Evolutionary conservation across 139 green algal species (phyloP).

Genomic region (Closterium sp.): DNA sequence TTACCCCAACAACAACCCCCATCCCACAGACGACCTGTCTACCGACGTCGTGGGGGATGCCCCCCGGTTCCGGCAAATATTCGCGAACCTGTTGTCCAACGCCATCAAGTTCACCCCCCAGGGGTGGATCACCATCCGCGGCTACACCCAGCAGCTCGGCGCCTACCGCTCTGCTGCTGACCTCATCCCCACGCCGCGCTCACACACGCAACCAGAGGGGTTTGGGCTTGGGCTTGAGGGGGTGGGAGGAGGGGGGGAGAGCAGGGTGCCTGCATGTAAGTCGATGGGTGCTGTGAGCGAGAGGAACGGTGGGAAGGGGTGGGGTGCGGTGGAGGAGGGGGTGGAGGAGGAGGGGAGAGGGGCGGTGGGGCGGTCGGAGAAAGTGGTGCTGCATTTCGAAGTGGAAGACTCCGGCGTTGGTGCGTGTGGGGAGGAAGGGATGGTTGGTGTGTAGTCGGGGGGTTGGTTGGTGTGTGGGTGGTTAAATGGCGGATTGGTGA

Average conservation of each 20-base stretch:
- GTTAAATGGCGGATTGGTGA: neutral
- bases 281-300: neutral
- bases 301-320: neutral
- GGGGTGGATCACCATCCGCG: slow-evolving; percentile 13
- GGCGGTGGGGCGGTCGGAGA: neutral
- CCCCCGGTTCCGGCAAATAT: slow-evolving; percentile 37
- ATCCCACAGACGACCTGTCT: slow-evolving; percentile 29
- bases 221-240: neutral
- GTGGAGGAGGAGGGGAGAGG: neutral
- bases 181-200: neutral
- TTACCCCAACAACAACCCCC: neutral
- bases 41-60: slow-evolving; percentile 20
- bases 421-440: neutral
- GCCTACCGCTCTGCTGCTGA: neutral
- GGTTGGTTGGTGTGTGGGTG: neutral
- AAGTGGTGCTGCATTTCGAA: slow-evolving; percentile 25
- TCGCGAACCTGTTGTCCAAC: slow-evolving; percentile 42
- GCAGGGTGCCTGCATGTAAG: neutral
- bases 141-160: slow-evolving; percentile 3
- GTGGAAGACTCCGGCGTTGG: slow-evolving; percentile 46
- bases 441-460: neutral
- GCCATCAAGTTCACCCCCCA: slow-evolving; percentile 31
- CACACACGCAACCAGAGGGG: neutral
- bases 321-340: neutral
- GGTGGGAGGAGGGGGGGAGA: neutral